phyloP scores from a whole-genome alignment of 225 moss, liverwort and hornwort species.

The Bryoerythrophyllum caledonicum region DNA sequence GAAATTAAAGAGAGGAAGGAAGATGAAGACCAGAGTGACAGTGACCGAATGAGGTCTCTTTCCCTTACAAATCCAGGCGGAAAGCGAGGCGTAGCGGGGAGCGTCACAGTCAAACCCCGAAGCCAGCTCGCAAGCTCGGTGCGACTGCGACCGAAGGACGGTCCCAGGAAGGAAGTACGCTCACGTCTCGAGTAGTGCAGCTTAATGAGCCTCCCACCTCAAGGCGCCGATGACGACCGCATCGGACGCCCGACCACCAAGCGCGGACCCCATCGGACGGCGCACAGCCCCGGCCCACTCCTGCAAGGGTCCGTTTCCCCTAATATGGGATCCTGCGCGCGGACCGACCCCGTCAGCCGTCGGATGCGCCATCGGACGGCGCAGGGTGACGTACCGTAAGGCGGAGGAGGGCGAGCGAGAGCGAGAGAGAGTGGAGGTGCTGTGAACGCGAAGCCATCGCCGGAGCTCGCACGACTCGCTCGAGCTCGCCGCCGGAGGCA shows the following conservation, averaged over 20 bases:
- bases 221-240: neutral
- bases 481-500: constrained; percentile 4
- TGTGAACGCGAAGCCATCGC: constrained; percentile 20
- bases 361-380: constrained; percentile 25
- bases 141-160: neutral
- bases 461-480: neutral
- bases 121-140: neutral
- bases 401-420: neutral
- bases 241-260: neutral
- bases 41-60: neutral
- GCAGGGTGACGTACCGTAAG: neutral
- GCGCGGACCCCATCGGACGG: neutral
- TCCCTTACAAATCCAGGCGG: neutral
- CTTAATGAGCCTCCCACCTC: neutral
- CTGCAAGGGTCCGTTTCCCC: constrained; percentile 4
- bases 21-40: neutral
- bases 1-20: too few relatives aligned
- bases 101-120: neutral
- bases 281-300: neutral
- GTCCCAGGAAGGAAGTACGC: neutral
- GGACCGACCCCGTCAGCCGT: too few relatives aligned
- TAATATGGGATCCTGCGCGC: constrained; percentile 10
- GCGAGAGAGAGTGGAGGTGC: neutral
- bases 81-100: too few relatives aligned
- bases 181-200: neutral